These are phyloP conservation scores for Phytophthora parvispora DNA, from an alignment of 352 stramenopile genomes.

Conservation along the genomic window DNA sequence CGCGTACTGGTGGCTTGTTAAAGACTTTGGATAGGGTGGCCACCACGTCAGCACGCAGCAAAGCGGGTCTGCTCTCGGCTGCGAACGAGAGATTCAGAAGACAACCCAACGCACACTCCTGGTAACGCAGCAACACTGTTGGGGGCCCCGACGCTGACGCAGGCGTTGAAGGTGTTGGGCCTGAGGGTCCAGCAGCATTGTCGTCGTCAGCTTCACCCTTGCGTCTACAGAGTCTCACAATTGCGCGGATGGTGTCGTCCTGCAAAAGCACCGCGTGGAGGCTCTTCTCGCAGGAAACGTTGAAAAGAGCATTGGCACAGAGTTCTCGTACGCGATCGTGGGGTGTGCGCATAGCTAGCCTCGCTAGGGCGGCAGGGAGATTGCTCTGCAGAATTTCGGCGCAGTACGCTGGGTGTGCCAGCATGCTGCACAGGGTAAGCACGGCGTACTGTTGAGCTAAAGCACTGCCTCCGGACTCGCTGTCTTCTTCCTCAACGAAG, in stretches of 20 bases:
- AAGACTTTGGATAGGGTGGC: slow-evolving; percentile 77
- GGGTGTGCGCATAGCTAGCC: slow-evolving; percentile 46
- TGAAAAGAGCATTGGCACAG: slow-evolving; percentile 82
- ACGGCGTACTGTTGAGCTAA: slow-evolving; percentile 78
- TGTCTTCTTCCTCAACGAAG: slow-evolving; percentile 68
- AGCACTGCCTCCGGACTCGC: slow-evolving; percentile 23
- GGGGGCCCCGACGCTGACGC: slow-evolving; percentile 24
- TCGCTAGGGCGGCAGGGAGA: slow-evolving; percentile 62
- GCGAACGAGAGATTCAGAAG: slow-evolving; percentile 88
- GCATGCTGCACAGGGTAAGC: slow-evolving; percentile 75
- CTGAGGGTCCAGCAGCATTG: slow-evolving; percentile 2
- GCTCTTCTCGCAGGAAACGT: slow-evolving; percentile 82
- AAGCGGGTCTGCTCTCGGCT: slow-evolving; percentile 63
- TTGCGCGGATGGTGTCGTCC: slow-evolving; percentile 75
- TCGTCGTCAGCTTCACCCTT: slow-evolving; percentile 78
- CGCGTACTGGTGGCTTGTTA: slow-evolving; percentile 64
- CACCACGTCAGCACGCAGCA: slow-evolving; percentile 73
- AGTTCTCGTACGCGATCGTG: slow-evolving; percentile 74
- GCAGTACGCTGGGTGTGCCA: slow-evolving; percentile 62
- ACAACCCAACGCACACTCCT: slow-evolving; percentile 81
- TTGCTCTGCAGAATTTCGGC: slow-evolving; percentile 80
- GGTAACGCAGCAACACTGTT: slow-evolving; percentile 57
- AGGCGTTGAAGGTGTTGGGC: slow-evolving; percentile 44
- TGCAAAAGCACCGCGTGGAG: slow-evolving; percentile 74
- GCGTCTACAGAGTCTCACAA: slow-evolving; percentile 73